These are phyloP conservation scores for Flaveria brownii DNA, from an alignment of 129 eudicot species.

Conservation along the genomic window DNA sequence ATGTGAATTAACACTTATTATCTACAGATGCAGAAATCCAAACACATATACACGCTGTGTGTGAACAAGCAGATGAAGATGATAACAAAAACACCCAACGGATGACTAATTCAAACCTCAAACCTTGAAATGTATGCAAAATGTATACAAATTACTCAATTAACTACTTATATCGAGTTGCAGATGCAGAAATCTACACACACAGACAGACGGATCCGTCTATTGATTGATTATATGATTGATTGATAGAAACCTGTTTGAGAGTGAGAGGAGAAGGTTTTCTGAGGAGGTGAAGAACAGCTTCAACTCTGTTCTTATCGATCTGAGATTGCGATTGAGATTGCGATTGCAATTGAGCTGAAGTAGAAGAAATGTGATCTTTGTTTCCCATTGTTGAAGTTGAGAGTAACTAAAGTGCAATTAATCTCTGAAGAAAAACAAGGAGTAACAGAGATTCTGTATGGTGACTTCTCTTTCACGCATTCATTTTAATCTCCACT, in stretches of 20 bases:
- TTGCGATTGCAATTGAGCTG: constrained; percentile 27
- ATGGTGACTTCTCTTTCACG: constrained; percentile 49
- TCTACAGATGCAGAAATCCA: constrained; percentile 14
- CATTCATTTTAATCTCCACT: constrained; percentile 36
- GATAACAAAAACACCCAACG: not conserved
- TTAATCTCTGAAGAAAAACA: constrained; percentile 28
- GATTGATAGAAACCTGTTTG: constrained; percentile 58
- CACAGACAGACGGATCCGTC: not conserved
- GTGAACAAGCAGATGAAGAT: not conserved
- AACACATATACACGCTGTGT: no score
- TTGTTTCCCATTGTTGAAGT: constrained; percentile 60
- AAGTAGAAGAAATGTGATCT: constrained; percentile 33
- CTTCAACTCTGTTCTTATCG: constrained; percentile 52
- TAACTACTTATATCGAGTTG: not conserved
- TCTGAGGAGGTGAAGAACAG: constrained; percentile 73
- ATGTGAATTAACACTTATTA: not conserved
- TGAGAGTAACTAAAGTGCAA: constrained; percentile 8
- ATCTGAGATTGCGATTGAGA: constrained; percentile 28
- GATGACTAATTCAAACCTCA: not conserved
- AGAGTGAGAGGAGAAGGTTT: constrained; percentile 75
- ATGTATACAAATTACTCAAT: no score
- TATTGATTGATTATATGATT: not conserved
- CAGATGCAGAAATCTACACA: not conserved
- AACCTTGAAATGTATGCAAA: no score
- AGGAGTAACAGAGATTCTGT: constrained; percentile 47